Evolutionary conservation across 495 filamentous ascomycete species (phyloP), one percentile per base, ranked within the genome.

Genomic region (Thermochaetoides thermophila): DNA sequence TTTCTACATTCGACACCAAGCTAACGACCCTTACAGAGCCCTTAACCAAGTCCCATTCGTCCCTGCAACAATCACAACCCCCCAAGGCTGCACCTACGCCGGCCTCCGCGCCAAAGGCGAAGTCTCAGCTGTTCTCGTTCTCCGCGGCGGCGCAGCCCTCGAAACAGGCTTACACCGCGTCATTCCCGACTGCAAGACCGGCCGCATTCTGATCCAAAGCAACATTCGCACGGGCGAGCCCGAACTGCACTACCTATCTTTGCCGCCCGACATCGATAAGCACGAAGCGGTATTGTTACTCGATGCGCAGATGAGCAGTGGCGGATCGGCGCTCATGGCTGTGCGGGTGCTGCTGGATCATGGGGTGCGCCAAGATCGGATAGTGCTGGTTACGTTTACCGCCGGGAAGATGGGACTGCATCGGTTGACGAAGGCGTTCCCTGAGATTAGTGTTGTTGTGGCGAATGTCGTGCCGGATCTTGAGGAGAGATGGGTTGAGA

Each of bases 301-400:
- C 12, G 91, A 96, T 53, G 73, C 85, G 13, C 89, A 97, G 50
- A 94, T 97, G 78, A 78, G 79, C 11, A 83, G 77, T 38, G 89
- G 89, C 12, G 87, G 84, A 20, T 84, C 89, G 24, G 91, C 86
- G 5, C 61, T 97, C 29, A 97, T 97, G 89, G 86, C 89, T 3
- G 87, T 96, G 18, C 77, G 83, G 41, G 84, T 97, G 22, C 57
- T 97, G 37, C 73, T 91, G 27, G 89, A 97, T 56, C 84, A 96
- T 49, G 89, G 89, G 2, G 85, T 96, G n/a, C 58, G 69, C 13
- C 76, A 86, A 49, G 73, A 83, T 12, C 74, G 67, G 35, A 89
- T 97, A 38, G 78, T 55, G 14, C 30, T 57, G 29, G 53, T 48
- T 11, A 57, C 53, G 18, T 57, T 53, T 20, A 49, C 42, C 14